These are phyloP conservation scores for Malassezia cuniculi DNA, from an alignment of 1,284 basidiomycete genomes.

Conservation along the genomic window DNA sequence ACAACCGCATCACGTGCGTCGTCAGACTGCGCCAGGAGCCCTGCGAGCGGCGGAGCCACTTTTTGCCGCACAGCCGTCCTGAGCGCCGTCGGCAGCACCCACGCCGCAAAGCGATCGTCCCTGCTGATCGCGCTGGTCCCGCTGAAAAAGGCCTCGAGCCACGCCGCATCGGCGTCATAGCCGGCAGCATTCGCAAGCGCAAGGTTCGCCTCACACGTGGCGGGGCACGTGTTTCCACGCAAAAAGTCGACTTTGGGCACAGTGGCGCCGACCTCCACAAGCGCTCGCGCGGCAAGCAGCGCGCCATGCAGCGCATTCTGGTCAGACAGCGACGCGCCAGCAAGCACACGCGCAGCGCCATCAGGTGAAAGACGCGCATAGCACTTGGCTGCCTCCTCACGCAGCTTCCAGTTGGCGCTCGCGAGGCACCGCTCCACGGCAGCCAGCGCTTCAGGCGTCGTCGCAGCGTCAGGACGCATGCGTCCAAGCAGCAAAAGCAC, in stretches of 20 bases:
- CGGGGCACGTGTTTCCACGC: constrained; percentile 16
- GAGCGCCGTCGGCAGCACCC: constrained; percentile 1
- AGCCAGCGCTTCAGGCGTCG: constrained; percentile 5
- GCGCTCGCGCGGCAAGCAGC: constrained; percentile 13
- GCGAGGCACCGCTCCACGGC: constrained; percentile 18
- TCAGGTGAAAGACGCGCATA: constrained; percentile 18
- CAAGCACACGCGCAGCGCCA: constrained; percentile 4
- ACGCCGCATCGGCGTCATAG: no score
- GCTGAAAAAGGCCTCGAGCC: no score
- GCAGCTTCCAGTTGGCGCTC: constrained; percentile 28
- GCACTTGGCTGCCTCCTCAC: constrained; percentile 22
- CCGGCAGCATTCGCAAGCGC: no score
- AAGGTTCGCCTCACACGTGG: no score
- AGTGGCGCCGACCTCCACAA: constrained; percentile 1
- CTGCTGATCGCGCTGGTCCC: no score
- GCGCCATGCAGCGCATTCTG: constrained; percentile 29
- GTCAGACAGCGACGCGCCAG: constrained; percentile 12
- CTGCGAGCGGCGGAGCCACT: neutral
- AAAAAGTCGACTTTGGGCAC: constrained; percentile 11
- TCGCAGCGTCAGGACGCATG: constrained; percentile 19
- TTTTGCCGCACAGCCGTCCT: neutral
- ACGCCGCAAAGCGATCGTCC: constrained; percentile 5
- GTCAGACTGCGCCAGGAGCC: no score
- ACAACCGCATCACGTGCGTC: no score
- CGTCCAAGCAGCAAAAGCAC: constrained; percentile 32